These are phyloP conservation scores for Venturia aucupariae DNA, from an alignment of 2,329 filamentous ascomycete genomes.

Conservation along the genomic window DNA sequence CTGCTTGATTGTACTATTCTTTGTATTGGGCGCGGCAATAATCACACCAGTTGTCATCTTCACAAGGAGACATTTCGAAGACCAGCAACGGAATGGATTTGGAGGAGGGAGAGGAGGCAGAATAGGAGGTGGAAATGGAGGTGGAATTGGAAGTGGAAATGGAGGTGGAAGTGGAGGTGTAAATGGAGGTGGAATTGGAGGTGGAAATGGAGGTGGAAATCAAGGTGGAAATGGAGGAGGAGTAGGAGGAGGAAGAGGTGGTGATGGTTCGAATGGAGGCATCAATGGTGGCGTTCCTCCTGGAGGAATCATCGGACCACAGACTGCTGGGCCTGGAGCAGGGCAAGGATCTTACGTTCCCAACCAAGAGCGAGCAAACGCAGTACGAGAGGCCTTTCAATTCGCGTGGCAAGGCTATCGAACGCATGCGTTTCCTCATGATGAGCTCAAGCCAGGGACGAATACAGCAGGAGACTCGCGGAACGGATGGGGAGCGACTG, in stretches of 20 bases:
- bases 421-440: conserved; percentile 25
- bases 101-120: not conserved
- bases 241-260: not conserved
- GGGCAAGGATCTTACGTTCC: not conserved
- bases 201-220: too few species aligned
- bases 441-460: conserved; percentile 57
- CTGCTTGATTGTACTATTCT: not conserved
- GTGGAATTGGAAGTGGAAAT: not conserved
- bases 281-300: not conserved
- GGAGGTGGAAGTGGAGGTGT: not conserved
- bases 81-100: not conserved
- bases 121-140: not conserved
- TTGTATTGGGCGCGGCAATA: not conserved
- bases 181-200: too few species aligned
- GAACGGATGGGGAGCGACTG: conserved; percentile 77
- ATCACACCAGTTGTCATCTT: not conserved
- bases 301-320: not conserved
- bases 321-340: not conserved
- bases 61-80: not conserved
- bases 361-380: conserved; percentile 13
- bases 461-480: conserved; percentile 59
- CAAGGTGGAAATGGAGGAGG: too few species aligned
- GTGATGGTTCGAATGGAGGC: not conserved
- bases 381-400: conserved; percentile 23
- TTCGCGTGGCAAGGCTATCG: conserved; percentile 29